Evolutionary conservation across 2,329 filamentous ascomycete genomes (phyloP), one percentile per base, ranked within the genome.

Genomic region (Botrytis tulipae): DNA sequence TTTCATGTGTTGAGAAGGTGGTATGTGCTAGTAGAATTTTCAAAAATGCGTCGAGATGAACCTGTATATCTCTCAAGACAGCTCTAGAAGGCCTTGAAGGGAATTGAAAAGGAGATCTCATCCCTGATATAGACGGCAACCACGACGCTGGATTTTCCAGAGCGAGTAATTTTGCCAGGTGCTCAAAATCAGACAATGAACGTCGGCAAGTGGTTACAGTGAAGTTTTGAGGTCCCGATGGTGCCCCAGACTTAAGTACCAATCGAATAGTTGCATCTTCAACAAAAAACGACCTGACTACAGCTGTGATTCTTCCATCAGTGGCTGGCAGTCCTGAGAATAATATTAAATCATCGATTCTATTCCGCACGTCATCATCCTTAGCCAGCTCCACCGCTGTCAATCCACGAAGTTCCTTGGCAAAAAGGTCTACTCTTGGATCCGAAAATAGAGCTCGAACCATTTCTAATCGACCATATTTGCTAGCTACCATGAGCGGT

Each of bases 331-430:
- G 86, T 81, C 91, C 90, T 32, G 93, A 92, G 76, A 99, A 92
- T 16, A 99, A 84, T 1, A 95, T 91, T 76, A 99, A 86, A 81
- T 99, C 96, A 80, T 99, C 96, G 76, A 99, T 98, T 78, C 93
- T 91, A 83, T 98, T 99, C 57, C 96, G 90, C 40, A 99, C 93
- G 78, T 99, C 96, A 80, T 99, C 96, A 79, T 99, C 97, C 81
- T 99, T 99, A 68, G 97, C 96, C 65, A 99, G 87, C 82, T 99
- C 96, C 10, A 98, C 94, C 12, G 96, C 96, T 12, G 95, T 98
- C 78, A 99, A 86, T 0, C 96, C 96, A 74, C 96, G 89, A 25
- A 93, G 84, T 81, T 99, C 97, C 81, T 92, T 93, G 44, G 95
- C 90, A 60, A 92, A 90, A 22, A 95, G 84, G 80, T 99, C 96